These are phyloP conservation scores for Spergularia marina DNA, from an alignment of 148 eudicot genomes.

Conservation along the genomic window DNA sequence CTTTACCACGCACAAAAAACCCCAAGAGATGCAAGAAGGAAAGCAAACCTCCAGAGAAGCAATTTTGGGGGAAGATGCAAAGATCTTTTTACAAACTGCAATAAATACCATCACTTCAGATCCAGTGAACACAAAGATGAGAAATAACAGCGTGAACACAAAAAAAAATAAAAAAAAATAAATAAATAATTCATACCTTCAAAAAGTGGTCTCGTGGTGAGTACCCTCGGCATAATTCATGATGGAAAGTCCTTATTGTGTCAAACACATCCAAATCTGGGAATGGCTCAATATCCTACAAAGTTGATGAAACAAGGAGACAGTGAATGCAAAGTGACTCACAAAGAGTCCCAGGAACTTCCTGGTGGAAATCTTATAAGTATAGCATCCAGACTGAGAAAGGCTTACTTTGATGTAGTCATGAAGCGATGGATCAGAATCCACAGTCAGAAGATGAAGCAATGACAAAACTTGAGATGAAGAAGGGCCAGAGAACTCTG, in stretches of 20 bases:
- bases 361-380: neutral
- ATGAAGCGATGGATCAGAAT: slow-evolving; percentile 73
- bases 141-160: slow-evolving; percentile 4
- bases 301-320: neutral
- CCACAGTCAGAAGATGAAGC: slow-evolving; percentile 75
- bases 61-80: slow-evolving; percentile 71
- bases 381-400: slow-evolving; percentile 2
- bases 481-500: slow-evolving; percentile 34
- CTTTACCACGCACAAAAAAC: neutral
- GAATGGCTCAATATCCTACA: slow-evolving; percentile 84
- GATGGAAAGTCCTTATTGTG: slow-evolving; percentile 58
- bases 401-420: slow-evolving; percentile 72
- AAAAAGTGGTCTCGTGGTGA: slow-evolving; percentile 73
- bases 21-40: neutral
- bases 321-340: too few species aligned
- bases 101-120: slow-evolving; percentile 17
- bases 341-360: neutral
- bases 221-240: slow-evolving; percentile 57
- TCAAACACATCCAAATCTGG: slow-evolving; percentile 67
- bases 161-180: too few species aligned
- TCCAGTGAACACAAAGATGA: slow-evolving; percentile 9
- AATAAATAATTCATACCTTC: slow-evolving; percentile 43
- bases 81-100: slow-evolving; percentile 85
- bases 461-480: slow-evolving; percentile 64
- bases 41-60: slow-evolving; percentile 67